Evolutionary conservation across 352 stramenopile genomes (phyloP).

Genomic region (Hyphochytrium catenoides): DNA sequence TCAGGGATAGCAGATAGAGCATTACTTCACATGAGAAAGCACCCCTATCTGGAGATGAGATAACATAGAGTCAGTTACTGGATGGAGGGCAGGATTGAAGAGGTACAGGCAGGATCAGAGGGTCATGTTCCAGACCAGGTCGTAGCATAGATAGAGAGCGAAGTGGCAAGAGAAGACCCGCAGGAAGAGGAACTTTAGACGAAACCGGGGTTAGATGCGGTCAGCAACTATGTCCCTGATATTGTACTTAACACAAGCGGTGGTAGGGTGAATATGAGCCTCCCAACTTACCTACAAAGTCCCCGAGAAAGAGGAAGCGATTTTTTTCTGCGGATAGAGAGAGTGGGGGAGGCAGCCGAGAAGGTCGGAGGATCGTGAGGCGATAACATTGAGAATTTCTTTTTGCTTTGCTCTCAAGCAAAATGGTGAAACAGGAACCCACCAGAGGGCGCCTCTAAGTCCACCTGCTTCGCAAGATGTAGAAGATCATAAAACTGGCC

Average conservation of each 20-base stretch:
- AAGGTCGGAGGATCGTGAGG: background rate
- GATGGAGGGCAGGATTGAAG: too few relatives aligned
- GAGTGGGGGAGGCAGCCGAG: slow-evolving; percentile 8
- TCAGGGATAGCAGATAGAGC: slow-evolving; percentile 40
- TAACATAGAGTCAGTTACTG: too few relatives aligned
- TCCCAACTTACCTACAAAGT: slow-evolving; percentile 33
- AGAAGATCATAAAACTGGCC: slow-evolving; percentile 50
- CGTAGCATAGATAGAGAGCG: background rate
- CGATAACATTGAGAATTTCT: slow-evolving; percentile 10
- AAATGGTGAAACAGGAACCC: slow-evolving; percentile 3
- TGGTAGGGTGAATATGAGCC: too few relatives aligned
- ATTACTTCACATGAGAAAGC: slow-evolving; percentile 56
- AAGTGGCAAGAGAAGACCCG: background rate
- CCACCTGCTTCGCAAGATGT: slow-evolving; percentile 24
- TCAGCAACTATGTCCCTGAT: too few relatives aligned
- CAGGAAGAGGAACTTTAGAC: too few relatives aligned
- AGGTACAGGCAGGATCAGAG: too few relatives aligned
- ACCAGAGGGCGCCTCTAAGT: too few relatives aligned
- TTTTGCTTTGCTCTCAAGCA: slow-evolving; percentile 9
- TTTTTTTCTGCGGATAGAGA: slow-evolving; percentile 10
- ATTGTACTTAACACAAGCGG: too few relatives aligned
- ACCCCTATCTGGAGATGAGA: slow-evolving; percentile 19
- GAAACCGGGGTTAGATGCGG: too few relatives aligned
- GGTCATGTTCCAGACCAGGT: slow-evolving; percentile 1
- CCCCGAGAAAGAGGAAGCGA: slow-evolving; percentile 36